Evolutionary conservation across 1,284 basidiomycete genomes (phyloP).

Genomic region (Apiotrichum domesticum): DNA sequence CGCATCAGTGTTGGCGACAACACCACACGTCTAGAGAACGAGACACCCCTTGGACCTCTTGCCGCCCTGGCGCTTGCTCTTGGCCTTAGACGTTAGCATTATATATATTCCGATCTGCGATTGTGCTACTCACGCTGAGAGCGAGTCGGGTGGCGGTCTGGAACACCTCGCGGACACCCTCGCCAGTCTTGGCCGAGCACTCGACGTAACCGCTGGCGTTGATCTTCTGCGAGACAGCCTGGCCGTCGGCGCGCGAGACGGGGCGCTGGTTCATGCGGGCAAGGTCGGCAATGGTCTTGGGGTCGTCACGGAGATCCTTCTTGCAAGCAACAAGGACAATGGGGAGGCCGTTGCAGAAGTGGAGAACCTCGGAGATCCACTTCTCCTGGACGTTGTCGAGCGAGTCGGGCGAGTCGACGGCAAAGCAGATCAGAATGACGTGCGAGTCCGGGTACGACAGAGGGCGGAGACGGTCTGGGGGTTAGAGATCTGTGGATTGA

Average conservation of each 20-base stretch:
- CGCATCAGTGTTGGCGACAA: no score
- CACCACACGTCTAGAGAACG: slow-evolving; percentile 51
- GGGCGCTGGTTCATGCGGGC: slow-evolving; percentile 74
- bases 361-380: slow-evolving; percentile 92
- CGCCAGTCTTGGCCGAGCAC: slow-evolving; percentile 81
- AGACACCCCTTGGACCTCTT: slow-evolving; percentile 45
- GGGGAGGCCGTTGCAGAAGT: slow-evolving; percentile 81
- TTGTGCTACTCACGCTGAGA: slow-evolving; percentile 51
- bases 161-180: slow-evolving; percentile 88
- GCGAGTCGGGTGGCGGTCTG: slow-evolving; percentile 80
- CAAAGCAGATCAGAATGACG: slow-evolving; percentile 90
- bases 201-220: slow-evolving; percentile 82
- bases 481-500: slow-evolving; percentile 2
- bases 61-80: slow-evolving; percentile 4
- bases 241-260: slow-evolving; percentile 66
- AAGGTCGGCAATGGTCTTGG: slow-evolving; percentile 70
- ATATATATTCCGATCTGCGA: neutral
- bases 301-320: slow-evolving; percentile 68
- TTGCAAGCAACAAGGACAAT: slow-evolving; percentile 90
- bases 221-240: slow-evolving; percentile 82
- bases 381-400: slow-evolving; percentile 94
- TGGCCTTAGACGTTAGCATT: slow-evolving; percentile 6
- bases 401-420: slow-evolving; percentile 85
- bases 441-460: slow-evolving; percentile 87
- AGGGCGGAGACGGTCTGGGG: slow-evolving; percentile 74